These are phyloP conservation scores for Backusella psychrophila DNA, from an alignment of 192 early-diverging fungal species.

Conservation along the genomic window DNA sequence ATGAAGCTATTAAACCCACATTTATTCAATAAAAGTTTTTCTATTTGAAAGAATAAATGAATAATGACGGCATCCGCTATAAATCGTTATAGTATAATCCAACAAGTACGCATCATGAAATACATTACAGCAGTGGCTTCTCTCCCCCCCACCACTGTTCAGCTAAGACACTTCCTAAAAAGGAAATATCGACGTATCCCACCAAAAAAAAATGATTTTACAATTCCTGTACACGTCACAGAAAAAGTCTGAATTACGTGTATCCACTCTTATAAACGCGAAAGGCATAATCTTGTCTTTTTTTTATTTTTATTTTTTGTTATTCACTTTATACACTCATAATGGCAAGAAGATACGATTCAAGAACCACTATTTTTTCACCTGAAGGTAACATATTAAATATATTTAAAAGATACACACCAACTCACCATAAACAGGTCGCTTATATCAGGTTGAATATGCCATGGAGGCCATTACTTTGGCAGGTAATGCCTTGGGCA, in stretches of 20 bases:
- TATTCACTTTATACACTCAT: not conserved
- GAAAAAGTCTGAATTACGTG: not conserved
- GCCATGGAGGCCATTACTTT: conserved; percentile 99
- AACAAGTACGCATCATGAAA: not conserved
- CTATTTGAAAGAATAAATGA: too few species aligned
- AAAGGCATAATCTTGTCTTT: not conserved
- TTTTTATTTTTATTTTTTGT: not conserved
- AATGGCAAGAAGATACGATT: conserved; percentile 98
- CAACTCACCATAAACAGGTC: conserved; percentile 53
- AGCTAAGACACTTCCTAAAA: not conserved
- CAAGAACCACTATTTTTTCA: conserved; percentile 98
- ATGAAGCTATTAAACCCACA: too few species aligned
- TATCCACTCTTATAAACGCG: conserved; percentile 5
- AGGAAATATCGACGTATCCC: not conserved
- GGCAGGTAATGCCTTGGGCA: conserved; percentile 92
- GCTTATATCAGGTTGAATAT: conserved; percentile 99
- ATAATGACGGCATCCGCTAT: not conserved
- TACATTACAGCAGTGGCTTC: not conserved
- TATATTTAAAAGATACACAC: not conserved
- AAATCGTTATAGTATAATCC: not conserved
- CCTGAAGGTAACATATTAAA: conserved; percentile 80
- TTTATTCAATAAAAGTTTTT: too few species aligned
- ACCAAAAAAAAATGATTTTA: not conserved
- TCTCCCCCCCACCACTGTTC: not conserved
- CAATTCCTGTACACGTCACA: not conserved